phyloP scores from a whole-genome alignment of 2,329 filamentous ascomycete species.

The Blastomyces gilchristii region DNA sequence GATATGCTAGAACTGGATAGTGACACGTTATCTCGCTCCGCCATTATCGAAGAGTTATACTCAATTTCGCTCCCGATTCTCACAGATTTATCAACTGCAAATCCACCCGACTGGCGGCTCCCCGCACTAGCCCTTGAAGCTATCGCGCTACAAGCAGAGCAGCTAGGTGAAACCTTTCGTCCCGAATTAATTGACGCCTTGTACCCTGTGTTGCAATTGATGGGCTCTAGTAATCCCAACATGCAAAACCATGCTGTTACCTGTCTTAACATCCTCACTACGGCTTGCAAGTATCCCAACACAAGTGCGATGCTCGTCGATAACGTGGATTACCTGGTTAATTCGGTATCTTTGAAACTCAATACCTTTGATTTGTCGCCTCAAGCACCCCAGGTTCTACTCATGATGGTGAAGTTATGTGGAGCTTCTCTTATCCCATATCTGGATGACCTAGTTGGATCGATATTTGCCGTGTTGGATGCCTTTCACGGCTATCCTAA shows the following conservation, averaged over 20 bases:
- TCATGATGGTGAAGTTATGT: slow-evolving; percentile 88
- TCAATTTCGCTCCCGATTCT: slow-evolving; percentile 33
- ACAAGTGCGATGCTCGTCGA: slow-evolving; percentile 73
- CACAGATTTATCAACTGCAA: slow-evolving; percentile 29
- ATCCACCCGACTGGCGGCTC: slow-evolving; percentile 55
- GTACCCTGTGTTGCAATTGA: slow-evolving; percentile 80
- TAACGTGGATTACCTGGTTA: slow-evolving; percentile 94
- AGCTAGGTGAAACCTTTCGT: slow-evolving; percentile 58
- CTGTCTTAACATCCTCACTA: slow-evolving; percentile 69
- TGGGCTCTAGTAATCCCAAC: slow-evolving; percentile 58
- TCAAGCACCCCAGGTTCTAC: slow-evolving; percentile 76
- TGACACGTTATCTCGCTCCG: slow-evolving; percentile 17
- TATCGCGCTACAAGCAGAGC: slow-evolving; percentile 62
- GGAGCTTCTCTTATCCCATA: slow-evolving; percentile 75
- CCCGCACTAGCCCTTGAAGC: slow-evolving; percentile 73
- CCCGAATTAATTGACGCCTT: slow-evolving; percentile 81
- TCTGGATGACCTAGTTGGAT: slow-evolving; percentile 80
- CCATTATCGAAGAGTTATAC: slow-evolving; percentile 38
- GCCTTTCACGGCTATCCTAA: slow-evolving; percentile 86
- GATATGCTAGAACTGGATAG: slow-evolving; percentile 52
- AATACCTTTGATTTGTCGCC: slow-evolving; percentile 90
- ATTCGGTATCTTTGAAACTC: slow-evolving; percentile 76
- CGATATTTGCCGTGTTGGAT: slow-evolving; percentile 86
- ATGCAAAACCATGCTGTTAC: slow-evolving; percentile 74
- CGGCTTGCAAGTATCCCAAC: slow-evolving; percentile 60